Evolutionary conservation across 2,329 filamentous ascomycete genomes (phyloP), one percentile per base, ranked within the genome.

Genomic region (Arthrocladium fulminans): DNA sequence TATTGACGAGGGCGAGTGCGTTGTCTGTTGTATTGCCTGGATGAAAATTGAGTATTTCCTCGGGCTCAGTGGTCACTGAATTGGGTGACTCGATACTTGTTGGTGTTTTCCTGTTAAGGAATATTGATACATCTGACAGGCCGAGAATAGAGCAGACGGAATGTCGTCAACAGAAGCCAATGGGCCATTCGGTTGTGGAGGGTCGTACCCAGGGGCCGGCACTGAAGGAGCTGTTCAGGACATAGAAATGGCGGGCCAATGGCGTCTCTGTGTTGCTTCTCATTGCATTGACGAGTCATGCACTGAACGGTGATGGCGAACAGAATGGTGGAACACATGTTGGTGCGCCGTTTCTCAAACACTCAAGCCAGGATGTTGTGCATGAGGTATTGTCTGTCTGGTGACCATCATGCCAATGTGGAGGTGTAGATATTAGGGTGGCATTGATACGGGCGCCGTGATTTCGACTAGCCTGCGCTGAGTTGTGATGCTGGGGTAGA

Each of bases 181-280:
- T n/a, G 55, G 50, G 65, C 66, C 67, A 62, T 56, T 20, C 61
- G 58, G 4, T 51, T 39, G 34, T 61, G 66, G 43, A 63, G 61
- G 5, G 55, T 46, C 20, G 64, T 63, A 2, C 57, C 61, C 20
- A 58, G 54, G 54, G 61, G 30, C 59, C 59, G 20, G 52, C 48
- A 8, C 54, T 52, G 46, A 54, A 56, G 47, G 52, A 56, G 29
- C 15, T 5, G 37, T 48, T 17, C 10, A 13, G 6, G 17, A 17
- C 37, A 56, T 13, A 3, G 45, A 23, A 19, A 15, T 15, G 13
- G 25, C 20, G 27, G 9, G 8, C 24, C 30, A 23, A 2, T 25
- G 19, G 27, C 32, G 40, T 37, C 30, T 19, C 25, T 41, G 27
- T n/a, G n/a, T n/a, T n/a, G n/a, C n/a, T n/a, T n/a, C n/a, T n/a